Base-by-base conservation (phyloP, 192 early-diverging fungal genomes). In the Umbelopsis sp. region DNA sequence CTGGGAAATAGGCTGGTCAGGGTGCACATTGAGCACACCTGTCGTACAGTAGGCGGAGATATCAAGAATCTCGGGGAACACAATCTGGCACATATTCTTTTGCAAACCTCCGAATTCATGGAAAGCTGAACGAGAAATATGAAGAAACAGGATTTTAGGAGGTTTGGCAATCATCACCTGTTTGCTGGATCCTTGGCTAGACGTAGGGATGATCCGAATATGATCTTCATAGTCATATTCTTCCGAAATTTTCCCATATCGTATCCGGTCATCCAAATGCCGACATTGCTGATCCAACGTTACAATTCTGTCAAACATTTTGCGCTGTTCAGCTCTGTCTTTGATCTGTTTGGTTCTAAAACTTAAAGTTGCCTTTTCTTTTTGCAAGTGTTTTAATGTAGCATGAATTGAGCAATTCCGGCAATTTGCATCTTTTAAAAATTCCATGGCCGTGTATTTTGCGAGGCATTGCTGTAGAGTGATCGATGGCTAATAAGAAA, bases 51-150 rank as follows among this genome's bases (percentile, higher is more conserved):
- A 97, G 0, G 86, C 83, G 20, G 87, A 78, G 21, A 95, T 50
- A 71, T 95, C 91, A 64, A 97, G 80, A 49, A 85, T 86, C 69
- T 96, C 92, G 10, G 88, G 87, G 65, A 95, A 95, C n/a, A 81
- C 69, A 47, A 97, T 84, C 23, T 90, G 91, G 74, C 91, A 90
- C 65, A 87, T 86, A 70, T 95, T 96, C 80, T 96, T 97, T 47
- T 89, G 83, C 0, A 84, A 78, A 20, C 88, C 86, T 23, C 94
- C 93, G 22, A 86, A 89, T 9, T 90, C 82, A 18, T 86, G 82
- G 55, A 89, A 91, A 7, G 91, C 85, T 4, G 92, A 94, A 4
- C 95, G 91, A 66, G 91, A 88, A 68, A 97, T 88, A 53, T 96
- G 94, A 2, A 97, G 85, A 65, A 90, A 92, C 21, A 97, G 85